Base-by-base conservation (phyloP, 164 flowering plant genomes). In the Cinnamomum micranthum region DNA sequence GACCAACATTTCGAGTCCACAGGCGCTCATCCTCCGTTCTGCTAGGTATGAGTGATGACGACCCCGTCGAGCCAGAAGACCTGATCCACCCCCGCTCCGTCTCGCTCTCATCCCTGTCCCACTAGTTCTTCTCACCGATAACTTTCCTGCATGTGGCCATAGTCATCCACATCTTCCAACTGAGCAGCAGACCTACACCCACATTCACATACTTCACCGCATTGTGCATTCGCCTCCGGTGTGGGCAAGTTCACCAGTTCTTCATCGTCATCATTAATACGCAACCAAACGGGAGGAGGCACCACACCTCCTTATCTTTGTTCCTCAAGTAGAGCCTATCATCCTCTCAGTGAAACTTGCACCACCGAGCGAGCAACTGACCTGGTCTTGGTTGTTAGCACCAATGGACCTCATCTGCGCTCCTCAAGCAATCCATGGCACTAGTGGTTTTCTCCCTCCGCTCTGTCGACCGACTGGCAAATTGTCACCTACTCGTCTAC, bases 361-460 rank as follows among this genome's bases (percentile, higher is more conserved):
- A 41, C n/a, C 85, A 84, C 50, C 91, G n/a, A 85, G 73, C 86
- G 77, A 65, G 85, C 96, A 25, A 86, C 82, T 15, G 98, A 94
- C 80, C 78, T 94, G 79, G 94, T 94, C 78, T 65, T 94, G 55
- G 94, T 94, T 2, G 92, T 92, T 28, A 87, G 90, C 80, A 88
- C 94, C 63, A 90, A 87, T 55, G 97, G 95, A 10, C 92, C 95
- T 1, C 95, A 90, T 75, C 81, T 90, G 69, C 84, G 97, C 97
- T 93, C 62, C 87, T 95, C 72, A 91, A 91, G 86, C 97, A 91
- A 74, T 82, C 90, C 31, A 88, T 95, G 97, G 94, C 94, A 15
- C 70, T 88, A 59, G 92, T 88, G 66, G 92, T 91, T 25, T 88
- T 82, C 85, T 92, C 98, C 4, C 92, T 95, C 59, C 83, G 94